phyloP scores from a whole-genome alignment of 306 rosid species.

The Leucaena leucocephala region DNA sequence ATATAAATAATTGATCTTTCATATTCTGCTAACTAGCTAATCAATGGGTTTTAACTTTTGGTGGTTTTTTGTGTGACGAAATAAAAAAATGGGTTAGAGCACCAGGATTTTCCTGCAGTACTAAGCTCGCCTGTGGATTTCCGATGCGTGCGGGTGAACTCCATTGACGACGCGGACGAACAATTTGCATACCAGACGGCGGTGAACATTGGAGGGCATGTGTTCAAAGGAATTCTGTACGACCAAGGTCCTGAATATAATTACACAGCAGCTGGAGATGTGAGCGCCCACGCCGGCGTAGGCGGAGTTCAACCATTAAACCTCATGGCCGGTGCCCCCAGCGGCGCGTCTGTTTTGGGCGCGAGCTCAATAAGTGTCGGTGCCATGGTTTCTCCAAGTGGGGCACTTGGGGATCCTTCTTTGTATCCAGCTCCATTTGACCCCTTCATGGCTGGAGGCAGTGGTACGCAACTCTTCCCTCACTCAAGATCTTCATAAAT shows the following conservation, averaged over 20 bases:
- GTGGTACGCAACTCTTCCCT: slow-evolving; percentile 99
- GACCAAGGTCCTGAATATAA: slow-evolving; percentile 73
- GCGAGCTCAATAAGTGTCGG: background rate
- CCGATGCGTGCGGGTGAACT: slow-evolving; percentile 78
- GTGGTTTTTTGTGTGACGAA: background rate
- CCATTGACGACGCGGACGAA: slow-evolving; percentile 71
- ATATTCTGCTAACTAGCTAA: background rate
- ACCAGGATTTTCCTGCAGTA: slow-evolving; percentile 69
- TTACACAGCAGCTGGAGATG: slow-evolving; percentile 50
- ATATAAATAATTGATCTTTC: background rate
- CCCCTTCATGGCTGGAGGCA: slow-evolving; percentile 67
- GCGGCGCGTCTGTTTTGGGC: slow-evolving; percentile 10
- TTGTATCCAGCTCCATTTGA: slow-evolving; percentile 65
- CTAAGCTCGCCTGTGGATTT: slow-evolving; percentile 73
- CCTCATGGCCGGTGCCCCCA: slow-evolving; percentile 42
- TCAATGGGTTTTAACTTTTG: background rate
- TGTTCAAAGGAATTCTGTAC: slow-evolving; percentile 86
- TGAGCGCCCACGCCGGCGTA: slow-evolving; percentile 51
- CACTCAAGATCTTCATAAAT: slow-evolving; percentile 79
- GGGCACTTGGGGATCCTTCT: slow-evolving; percentile 59
- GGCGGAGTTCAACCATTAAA: slow-evolving; percentile 63
- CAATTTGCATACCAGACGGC: slow-evolving; percentile 91
- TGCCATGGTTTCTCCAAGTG: slow-evolving; percentile 42
- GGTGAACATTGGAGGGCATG: slow-evolving; percentile 83
- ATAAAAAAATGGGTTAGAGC: slow-evolving; percentile 52